These are phyloP conservation scores for Lepidium africanum DNA, from an alignment of 345 rosid species.

Conservation along the genomic window DNA sequence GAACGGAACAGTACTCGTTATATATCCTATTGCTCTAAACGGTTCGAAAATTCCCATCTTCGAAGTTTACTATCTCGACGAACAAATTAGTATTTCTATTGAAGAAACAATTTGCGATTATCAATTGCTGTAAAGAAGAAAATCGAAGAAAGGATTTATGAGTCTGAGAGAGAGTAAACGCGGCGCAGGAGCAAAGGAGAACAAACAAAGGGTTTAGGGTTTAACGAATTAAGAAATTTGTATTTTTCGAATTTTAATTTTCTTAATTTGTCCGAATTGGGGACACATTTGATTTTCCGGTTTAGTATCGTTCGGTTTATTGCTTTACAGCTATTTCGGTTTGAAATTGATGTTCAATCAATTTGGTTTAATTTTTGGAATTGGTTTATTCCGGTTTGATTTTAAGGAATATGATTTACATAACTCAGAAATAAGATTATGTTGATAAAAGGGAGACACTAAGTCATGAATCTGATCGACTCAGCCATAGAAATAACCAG, in stretches of 20 bases:
- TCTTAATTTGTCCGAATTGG: not conserved
- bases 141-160: not conserved
- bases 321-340: not conserved
- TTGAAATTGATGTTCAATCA: not conserved
- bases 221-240: not conserved
- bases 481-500: conserved; percentile 3
- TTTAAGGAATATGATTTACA: not conserved
- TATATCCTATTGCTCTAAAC: conserved; percentile 82
- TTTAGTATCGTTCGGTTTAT: not conserved
- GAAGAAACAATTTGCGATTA: not conserved
- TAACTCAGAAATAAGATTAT: not conserved
- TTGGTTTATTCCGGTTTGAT: not conserved
- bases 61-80: not conserved
- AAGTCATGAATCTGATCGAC: conserved; percentile 5
- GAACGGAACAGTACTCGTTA: conserved; percentile 72
- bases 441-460: not conserved
- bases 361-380: not conserved
- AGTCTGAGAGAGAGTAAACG: not conserved
- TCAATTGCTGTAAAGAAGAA: not conserved
- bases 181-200: not conserved
- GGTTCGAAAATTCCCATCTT: conserved; percentile 94
- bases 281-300: not conserved
- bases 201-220: conserved; percentile 12
- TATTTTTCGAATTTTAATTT: not conserved
- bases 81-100: not conserved